These are phyloP conservation scores for Ustilago sp. DNA, from an alignment of 1,284 basidiomycete genomes.

Conservation along the genomic window DNA sequence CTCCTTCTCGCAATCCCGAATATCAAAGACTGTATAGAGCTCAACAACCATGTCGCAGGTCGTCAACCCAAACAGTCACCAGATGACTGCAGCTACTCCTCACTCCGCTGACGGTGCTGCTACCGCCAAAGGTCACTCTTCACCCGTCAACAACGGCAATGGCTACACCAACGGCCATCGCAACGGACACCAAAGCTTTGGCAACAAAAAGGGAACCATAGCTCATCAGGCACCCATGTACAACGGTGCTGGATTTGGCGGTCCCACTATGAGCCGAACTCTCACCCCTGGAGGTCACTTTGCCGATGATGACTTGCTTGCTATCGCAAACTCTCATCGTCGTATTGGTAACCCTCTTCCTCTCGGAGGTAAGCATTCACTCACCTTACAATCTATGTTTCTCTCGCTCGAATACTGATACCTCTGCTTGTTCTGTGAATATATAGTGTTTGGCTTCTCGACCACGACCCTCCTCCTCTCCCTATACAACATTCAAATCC, in stretches of 20 bases:
- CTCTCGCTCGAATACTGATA: neutral
- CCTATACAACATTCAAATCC: slow-evolving; percentile 50
- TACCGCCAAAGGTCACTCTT: slow-evolving; percentile 4
- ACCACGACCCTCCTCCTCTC: slow-evolving; percentile 52
- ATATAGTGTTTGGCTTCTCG: slow-evolving; percentile 44
- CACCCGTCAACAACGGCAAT: slow-evolving; percentile 8
- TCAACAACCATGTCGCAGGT: slow-evolving; percentile 22
- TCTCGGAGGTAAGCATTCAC: slow-evolving; percentile 42
- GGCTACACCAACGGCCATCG: slow-evolving; percentile 9
- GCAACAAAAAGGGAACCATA: slow-evolving; percentile 24
- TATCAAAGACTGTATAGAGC: neutral
- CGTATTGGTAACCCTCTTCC: slow-evolving; percentile 54
- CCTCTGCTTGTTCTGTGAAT: neutral
- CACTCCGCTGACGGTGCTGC: neutral
- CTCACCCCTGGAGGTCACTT: slow-evolving; percentile 56
- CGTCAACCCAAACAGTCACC: slow-evolving; percentile 21
- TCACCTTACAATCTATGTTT: neutral
- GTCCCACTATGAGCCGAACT: slow-evolving; percentile 22
- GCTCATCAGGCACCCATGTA: slow-evolving; percentile 43
- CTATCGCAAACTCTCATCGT: slow-evolving; percentile 50
- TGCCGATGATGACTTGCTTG: slow-evolving; percentile 53
- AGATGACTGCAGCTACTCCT: slow-evolving; percentile 30
- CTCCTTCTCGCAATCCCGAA: neutral
- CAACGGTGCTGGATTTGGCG: slow-evolving; percentile 23
- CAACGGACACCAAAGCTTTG: slow-evolving; percentile 20